Evolutionary conservation across 2,329 filamentous ascomycete genomes (phyloP).

Genomic region (Neonectria coccinea): DNA sequence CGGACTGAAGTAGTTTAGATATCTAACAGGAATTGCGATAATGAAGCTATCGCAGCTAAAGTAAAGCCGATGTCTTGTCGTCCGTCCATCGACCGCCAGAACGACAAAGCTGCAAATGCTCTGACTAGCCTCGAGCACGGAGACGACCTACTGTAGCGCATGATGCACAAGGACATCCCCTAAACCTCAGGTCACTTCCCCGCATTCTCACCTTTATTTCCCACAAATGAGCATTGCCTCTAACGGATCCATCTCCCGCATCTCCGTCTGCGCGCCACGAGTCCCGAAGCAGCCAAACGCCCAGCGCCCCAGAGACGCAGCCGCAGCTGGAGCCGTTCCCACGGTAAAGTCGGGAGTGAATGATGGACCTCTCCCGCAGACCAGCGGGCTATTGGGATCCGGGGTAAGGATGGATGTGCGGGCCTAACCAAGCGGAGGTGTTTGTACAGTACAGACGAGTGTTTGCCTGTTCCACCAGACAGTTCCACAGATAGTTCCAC

Average conservation of each 20-base stretch:
- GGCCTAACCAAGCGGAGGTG: neutral
- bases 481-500: neutral
- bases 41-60: neutral
- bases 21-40: neutral
- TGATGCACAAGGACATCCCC: neutral
- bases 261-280: constrained; percentile 23
- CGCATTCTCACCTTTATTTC: constrained; percentile 33
- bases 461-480: too few relatives aligned
- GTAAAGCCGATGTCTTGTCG: neutral
- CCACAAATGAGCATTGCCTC: constrained; percentile 32
- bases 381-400: neutral
- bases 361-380: too few relatives aligned
- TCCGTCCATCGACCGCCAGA: neutral
- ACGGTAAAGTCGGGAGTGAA: constrained; percentile 32
- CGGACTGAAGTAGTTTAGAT: neutral
- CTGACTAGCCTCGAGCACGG: neutral
- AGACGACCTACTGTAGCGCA: neutral
- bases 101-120: neutral
- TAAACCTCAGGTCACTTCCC: constrained; percentile 29
- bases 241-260: constrained; percentile 32
- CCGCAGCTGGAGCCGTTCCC: constrained; percentile 1
- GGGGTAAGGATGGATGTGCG: neutral
- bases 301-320: neutral
- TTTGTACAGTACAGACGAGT: too few relatives aligned
- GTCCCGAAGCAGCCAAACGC: constrained; percentile 21